Conservation (phyloP, 1,284 basidiomycete species). For the Mycosarcoma mackinlayi region DNA sequence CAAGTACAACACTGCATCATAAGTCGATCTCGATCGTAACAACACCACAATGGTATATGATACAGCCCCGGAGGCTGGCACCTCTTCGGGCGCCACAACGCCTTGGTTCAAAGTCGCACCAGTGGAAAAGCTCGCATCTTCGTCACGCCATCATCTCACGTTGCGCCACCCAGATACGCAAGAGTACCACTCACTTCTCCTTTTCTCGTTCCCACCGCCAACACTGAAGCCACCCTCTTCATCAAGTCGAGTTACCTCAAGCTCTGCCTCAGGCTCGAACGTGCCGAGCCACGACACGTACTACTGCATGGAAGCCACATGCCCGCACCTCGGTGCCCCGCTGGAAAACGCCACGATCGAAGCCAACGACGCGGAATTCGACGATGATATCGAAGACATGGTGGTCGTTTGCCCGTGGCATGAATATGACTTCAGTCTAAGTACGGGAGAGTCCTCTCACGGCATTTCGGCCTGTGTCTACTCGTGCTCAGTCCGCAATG, state of each 20-base stretch:
- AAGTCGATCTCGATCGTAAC: too few relatives aligned
- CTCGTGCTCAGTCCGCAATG: slow-evolving; percentile 73
- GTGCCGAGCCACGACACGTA: slow-evolving; percentile 29
- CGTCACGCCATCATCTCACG: slow-evolving; percentile 61
- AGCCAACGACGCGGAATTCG: slow-evolving; percentile 69
- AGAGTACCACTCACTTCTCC: slow-evolving; percentile 59
- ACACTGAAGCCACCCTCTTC: not conserved
- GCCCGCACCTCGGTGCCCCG: slow-evolving; percentile 85
- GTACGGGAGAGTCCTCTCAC: slow-evolving; percentile 79
- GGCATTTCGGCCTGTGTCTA: slow-evolving; percentile 84
- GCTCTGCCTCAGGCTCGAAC: slow-evolving; percentile 3
- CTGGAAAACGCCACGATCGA: slow-evolving; percentile 80
- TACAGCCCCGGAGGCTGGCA: not conserved
- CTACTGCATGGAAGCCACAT: slow-evolving; percentile 85
- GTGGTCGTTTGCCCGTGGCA: slow-evolving; percentile 77
- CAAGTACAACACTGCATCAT: not conserved
- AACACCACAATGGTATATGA: slow-evolving; percentile 7
- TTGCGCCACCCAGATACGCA: slow-evolving; percentile 46
- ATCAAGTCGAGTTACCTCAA: not conserved
- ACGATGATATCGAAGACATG: slow-evolving; percentile 71
- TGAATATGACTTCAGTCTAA: slow-evolving; percentile 80
- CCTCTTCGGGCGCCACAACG: slow-evolving; percentile 10
- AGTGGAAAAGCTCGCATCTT: slow-evolving; percentile 29
- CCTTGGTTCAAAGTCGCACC: slow-evolving; percentile 30
- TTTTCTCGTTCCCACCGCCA: slow-evolving; percentile 53